Base-by-base conservation (phyloP, 805 yeast species). In the Starmerella floricola region DNA sequence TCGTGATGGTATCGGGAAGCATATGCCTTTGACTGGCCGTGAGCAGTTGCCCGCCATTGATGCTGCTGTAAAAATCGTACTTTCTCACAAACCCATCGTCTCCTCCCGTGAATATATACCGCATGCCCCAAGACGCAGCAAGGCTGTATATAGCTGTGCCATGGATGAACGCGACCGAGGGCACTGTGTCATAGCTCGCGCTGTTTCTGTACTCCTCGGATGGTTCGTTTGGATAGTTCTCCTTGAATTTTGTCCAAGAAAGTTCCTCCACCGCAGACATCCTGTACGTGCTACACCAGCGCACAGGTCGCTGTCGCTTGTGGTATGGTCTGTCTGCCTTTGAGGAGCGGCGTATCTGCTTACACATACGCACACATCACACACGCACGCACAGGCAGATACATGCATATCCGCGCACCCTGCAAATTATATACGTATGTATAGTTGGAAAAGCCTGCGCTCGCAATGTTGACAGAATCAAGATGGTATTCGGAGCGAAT, bases 1-100 rank as follows among this genome's bases (percentile, higher is more conserved):
- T 79, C 8, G 80, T 72, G 26, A 91, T 74, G 1, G 91, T 73
- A 58, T 91, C 98, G 19, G 85, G 85, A 38, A 86, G 67, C 37
- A 83, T 80, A 60, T 91, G 97, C 55, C 75, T 76, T 59, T 91
- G 98, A 2, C 94, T 85, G 46, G 86, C 82, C 0, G 97, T 88
- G 40, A 91, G 65, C 4, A 91, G 88, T 6, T 79, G 67, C 51
- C 80, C 81, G 15, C 96, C 96, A 54, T 82, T 87, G 19, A 91
- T 72, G 1, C 95, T 80, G 27, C 79, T 79, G 31, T 78, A 70
- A 48, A 91, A 79, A 61, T 91, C 95, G 62, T 79, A 91, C 57
- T 82, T 86, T 36, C 98, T 67, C 27, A 91, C 81, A 54, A 77
- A 83, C 4, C 98, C 98, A 60, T 91, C 98, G 50, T 81, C 88